These are phyloP conservation scores for Paecilomyces dactylethromorphus DNA, from an alignment of 2,329 filamentous ascomycete genomes.

Conservation along the genomic window DNA sequence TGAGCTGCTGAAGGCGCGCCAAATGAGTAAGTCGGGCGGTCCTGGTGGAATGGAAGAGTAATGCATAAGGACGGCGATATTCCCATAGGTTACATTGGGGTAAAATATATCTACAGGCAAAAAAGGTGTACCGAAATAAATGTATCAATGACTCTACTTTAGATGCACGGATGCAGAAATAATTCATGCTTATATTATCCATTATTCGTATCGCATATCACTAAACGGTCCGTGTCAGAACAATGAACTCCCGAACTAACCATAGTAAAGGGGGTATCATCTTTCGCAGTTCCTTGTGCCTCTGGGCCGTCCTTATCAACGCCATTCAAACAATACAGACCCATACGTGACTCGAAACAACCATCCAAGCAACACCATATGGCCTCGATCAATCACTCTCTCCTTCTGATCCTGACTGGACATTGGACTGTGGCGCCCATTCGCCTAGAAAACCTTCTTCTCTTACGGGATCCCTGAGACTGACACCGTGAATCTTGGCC, in stretches of 20 bases:
- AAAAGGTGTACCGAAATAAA: neutral
- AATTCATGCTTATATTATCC: neutral
- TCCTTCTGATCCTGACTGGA: conserved; percentile 16
- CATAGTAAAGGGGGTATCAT: conserved; percentile 3
- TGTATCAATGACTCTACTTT: neutral
- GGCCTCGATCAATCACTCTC: conserved; percentile 5
- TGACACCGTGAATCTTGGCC: conserved; percentile 57
- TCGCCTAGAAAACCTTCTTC: conserved; percentile 67
- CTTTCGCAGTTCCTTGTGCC: neutral
- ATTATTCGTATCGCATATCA: neutral
- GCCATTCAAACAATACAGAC: neutral
- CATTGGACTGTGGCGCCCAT: conserved; percentile 46
- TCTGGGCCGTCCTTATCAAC: conserved; percentile 1
- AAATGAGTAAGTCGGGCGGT: conserved; percentile 61
- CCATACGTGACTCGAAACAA: neutral
- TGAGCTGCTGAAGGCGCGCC: conserved; percentile 92
- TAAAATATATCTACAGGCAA: neutral
- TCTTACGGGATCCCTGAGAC: conserved; percentile 61
- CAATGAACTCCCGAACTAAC: neutral
- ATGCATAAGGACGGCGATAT: conserved; percentile 7
- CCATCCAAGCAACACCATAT: neutral
- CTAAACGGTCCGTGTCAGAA: neutral
- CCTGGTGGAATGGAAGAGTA: conserved; percentile 39
- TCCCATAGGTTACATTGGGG: neutral
- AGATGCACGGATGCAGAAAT: neutral